phyloP scores from a whole-genome alignment of 495 filamentous ascomycete genomes.

The Penicillium subrubescens region DNA sequence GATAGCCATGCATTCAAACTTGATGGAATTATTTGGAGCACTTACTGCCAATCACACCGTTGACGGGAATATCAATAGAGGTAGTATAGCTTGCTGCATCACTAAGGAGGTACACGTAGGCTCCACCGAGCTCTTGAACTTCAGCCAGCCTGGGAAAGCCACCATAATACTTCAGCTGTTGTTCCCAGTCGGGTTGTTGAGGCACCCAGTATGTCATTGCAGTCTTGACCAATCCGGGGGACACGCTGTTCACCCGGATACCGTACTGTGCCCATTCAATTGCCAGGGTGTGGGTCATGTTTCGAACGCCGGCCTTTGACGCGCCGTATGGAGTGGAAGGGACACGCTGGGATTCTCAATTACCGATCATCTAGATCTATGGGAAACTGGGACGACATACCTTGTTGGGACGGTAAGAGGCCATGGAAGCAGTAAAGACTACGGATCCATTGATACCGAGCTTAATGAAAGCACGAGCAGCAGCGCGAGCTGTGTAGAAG shows the following conservation, averaged over 20 bases:
- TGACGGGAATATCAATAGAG: slow-evolving; percentile 44
- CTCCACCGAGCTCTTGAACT: slow-evolving; percentile 43
- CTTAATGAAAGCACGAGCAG: slow-evolving; percentile 43
- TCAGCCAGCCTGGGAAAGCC: slow-evolving; percentile 42
- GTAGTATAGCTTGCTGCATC: slow-evolving; percentile 47
- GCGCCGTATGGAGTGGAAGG: slow-evolving; percentile 37
- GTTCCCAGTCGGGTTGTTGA: slow-evolving; percentile 42
- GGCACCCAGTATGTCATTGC: slow-evolving; percentile 45
- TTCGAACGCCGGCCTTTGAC: slow-evolving; percentile 35
- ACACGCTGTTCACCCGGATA: slow-evolving; percentile 48
- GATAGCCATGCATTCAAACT: too few relatives aligned
- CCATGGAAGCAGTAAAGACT: slow-evolving; percentile 50
- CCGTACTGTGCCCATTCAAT: slow-evolving; percentile 52
- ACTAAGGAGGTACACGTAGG: slow-evolving; percentile 45
- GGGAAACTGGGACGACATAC: slow-evolving; percentile 11
- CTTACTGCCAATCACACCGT: slow-evolving; percentile 37
- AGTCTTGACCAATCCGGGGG: slow-evolving; percentile 42
- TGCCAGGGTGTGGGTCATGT: slow-evolving; percentile 45
- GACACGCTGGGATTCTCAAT: slow-evolving; percentile 27
- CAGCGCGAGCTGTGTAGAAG: slow-evolving; percentile 38
- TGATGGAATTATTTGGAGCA: background rate
- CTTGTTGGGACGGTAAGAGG: slow-evolving; percentile 50
- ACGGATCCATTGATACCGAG: slow-evolving; percentile 47
- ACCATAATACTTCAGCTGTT: slow-evolving; percentile 50
- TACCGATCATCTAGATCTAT: too few relatives aligned